A percentile compares a stretch with the other conserved stretches of the same genome.
phyloP scores from a whole-genome alignment of 202 grass and related monocot species.

The Digitaria exilis region DNA sequence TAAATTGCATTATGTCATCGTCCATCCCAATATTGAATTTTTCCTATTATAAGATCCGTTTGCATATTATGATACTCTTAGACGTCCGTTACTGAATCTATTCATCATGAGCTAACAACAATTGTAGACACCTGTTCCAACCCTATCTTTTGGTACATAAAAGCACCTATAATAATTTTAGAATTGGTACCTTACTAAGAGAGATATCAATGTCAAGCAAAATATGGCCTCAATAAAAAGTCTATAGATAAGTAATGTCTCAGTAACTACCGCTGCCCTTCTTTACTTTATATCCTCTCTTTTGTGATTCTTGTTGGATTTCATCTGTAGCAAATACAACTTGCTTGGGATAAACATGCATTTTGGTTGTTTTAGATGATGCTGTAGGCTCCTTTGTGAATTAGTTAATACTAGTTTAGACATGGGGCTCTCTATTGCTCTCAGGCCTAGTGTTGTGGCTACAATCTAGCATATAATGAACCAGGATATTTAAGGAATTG shows the following conservation, averaged over 20 bases:
- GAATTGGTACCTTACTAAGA: background rate
- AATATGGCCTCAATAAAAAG: background rate
- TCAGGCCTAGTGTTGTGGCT: background rate
- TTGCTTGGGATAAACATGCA: background rate
- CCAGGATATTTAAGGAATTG: conserved; percentile 18
- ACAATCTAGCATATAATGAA: conserved; percentile 9
- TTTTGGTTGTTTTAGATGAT: background rate
- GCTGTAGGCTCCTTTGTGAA: background rate
- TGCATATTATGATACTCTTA: conserved; percentile 5
- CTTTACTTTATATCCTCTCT: background rate
- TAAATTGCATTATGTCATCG: background rate
- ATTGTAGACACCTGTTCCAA: background rate
- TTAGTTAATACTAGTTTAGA: background rate
- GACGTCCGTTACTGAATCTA: background rate
- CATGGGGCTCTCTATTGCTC: background rate
- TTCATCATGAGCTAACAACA: background rate
- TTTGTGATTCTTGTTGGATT: background rate
- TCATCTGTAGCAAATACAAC: background rate
- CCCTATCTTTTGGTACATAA: background rate
- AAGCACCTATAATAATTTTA: background rate
- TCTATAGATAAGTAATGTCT: background rate
- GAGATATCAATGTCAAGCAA: background rate
- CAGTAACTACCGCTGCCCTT: background rate
- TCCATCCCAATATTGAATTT: background rate
- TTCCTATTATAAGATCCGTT: background rate